Percentiles rank a stretch among this genome's conserved stretches.
Conservation (phyloP, 129 eudicot genomes). For the Ambrosia artemisiifolia region DNA sequence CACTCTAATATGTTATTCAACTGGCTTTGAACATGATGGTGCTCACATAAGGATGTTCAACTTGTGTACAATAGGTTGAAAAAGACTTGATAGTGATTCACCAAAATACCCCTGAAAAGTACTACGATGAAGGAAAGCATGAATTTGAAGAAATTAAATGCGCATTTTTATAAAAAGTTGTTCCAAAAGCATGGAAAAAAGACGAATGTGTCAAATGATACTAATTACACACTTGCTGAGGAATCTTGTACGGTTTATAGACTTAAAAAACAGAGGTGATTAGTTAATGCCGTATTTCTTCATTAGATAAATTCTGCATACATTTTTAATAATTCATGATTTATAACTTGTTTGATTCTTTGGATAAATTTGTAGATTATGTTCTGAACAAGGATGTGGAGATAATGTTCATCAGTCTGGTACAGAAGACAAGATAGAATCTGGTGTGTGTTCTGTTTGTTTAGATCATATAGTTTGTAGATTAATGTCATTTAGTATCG, state of each 20-base stretch:
- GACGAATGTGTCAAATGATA: slow-evolving; percentile 11
- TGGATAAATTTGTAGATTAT: slow-evolving; percentile 18
- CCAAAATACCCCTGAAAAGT: too few species aligned
- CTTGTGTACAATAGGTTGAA: not conserved
- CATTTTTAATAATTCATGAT: too few species aligned
- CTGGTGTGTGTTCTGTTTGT: slow-evolving; percentile 28
- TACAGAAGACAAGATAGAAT: slow-evolving; percentile 24
- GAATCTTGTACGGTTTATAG: not conserved
- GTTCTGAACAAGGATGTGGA: slow-evolving; percentile 43
- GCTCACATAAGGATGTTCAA: not conserved
- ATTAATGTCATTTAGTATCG: too few species aligned
- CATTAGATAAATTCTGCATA: too few species aligned
- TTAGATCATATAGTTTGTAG: too few species aligned
- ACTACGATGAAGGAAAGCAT: too few species aligned
- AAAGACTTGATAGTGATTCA: not conserved
- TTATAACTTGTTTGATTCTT: not conserved
- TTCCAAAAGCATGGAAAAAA: slow-evolving; percentile 9
- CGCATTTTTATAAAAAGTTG: slow-evolving; percentile 22
- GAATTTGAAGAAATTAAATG: slow-evolving; percentile 14
- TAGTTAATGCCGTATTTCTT: not conserved
- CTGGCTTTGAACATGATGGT: not conserved
- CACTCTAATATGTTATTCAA: not conserved
- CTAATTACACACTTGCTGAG: not conserved
- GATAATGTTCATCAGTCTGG: slow-evolving; percentile 39
- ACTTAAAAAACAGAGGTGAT: slow-evolving; percentile 9